Evolutionary conservation across 1,139 yeast genomes (phyloP), one percentile per base, ranked within the genome.

Genomic region (Saccharomyces hybrid): DNA sequence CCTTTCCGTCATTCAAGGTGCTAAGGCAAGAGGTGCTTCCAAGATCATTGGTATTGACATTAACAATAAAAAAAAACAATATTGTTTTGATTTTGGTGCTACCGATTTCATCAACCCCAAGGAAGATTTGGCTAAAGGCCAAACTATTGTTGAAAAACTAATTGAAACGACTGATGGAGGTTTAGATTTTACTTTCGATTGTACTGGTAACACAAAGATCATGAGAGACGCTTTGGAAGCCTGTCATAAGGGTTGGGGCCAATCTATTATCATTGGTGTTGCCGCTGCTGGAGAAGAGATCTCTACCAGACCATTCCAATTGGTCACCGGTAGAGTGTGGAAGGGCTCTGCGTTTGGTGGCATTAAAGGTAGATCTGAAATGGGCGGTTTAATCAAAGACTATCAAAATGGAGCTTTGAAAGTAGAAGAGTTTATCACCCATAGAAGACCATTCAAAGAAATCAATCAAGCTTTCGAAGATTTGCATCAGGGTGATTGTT

Each of bases 221-320:
- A 93, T 93, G 99, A 84, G 98, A 76, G 78, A 82, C 68, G 99
- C 99, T 23, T 80, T 93, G 63, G 98, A 93, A 77, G 89, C 97
- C 41, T 89, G 97, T 73, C 98, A 93, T 78, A 91, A 91, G 77
- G 99, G 99, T 61, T 95, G 99, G 98, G 99, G 99, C 73, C 83
- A 85, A 67, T 89, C 97, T 27, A 79, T 93, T 65, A 78, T 93
- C 67, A 93, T 93, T 70, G 99, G 99, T 70, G 99, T 95, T 63
- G 99, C 99, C 49, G 96, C 97, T 63, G 96, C 98, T 51, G 99
- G 99, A 64, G 81, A 90, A 74, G 98, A 93, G 75, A 91, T 95
- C 62, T 76, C 96, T 54, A 93, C 98, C 54, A 84, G 98, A 75
- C 99, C 99, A 59, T 93, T 93, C 89, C 98, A 93, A 78, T 82